A percentile compares a stretch with the other conserved stretches of the same genome.
Evolutionary conservation across 2,329 filamentous ascomycete genomes (phyloP).

Genomic region (Venturia pyrina): DNA sequence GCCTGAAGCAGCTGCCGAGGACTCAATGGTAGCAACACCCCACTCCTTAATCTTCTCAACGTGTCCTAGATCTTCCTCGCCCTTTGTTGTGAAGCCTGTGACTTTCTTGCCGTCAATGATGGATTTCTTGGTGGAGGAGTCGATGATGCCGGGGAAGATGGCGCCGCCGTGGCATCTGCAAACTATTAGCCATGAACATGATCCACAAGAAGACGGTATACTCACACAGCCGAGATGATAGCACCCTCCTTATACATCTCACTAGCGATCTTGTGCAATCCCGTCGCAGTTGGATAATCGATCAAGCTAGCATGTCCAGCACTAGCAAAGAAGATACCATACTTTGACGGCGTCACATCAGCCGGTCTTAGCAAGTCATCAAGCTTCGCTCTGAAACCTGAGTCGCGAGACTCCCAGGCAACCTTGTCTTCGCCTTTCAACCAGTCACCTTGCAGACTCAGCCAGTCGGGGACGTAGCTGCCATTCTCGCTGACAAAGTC

Average conservation of each 20-base stretch:
- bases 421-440: constrained; percentile 30
- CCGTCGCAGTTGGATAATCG: constrained; percentile 35
- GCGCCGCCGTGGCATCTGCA: constrained; percentile 27
- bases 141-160: constrained; percentile 28
- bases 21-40: constrained; percentile 24
- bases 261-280: constrained; percentile 32
- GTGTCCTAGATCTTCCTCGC: constrained; percentile 26
- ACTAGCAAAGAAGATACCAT: constrained; percentile 33
- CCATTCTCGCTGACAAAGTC: constrained; percentile 39
- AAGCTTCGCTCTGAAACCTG: constrained; percentile 37
- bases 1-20: constrained; percentile 20
- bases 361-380: constrained; percentile 32
- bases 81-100: constrained; percentile 30
- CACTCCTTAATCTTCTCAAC: constrained; percentile 25
- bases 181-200: neutral
- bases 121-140: constrained; percentile 22
- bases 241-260: constrained; percentile 32
- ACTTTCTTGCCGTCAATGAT: constrained; percentile 27
- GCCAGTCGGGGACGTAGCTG: constrained; percentile 34
- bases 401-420: constrained; percentile 30
- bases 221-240: constrained; percentile 31
- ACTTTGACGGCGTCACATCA: constrained; percentile 14
- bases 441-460: constrained; percentile 33
- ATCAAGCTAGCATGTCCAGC: constrained; percentile 38
- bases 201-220: neutral